Evolutionary conservation across 106 monocot genomes (phyloP).

Genomic region (Phalaenopsis equestris): DNA sequence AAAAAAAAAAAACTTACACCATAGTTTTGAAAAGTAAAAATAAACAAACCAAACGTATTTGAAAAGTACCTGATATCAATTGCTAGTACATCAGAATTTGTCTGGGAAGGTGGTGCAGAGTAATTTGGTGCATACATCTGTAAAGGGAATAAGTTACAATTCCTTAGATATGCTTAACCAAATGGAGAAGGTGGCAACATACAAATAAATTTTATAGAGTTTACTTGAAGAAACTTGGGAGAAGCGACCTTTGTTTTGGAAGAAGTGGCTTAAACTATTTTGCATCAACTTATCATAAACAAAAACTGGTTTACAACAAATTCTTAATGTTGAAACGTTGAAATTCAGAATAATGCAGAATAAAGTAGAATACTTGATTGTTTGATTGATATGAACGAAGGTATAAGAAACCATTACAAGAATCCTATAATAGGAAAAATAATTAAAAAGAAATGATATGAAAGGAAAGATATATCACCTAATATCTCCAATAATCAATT

Average conservation of each 20-base stretch:
- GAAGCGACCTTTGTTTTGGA: not conserved
- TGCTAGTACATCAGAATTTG: slow-evolving; percentile 44
- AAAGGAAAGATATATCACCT: no score
- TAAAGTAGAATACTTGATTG: no score
- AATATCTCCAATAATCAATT: no score
- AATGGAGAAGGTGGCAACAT: not conserved
- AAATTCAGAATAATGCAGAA: not conserved
- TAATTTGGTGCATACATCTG: slow-evolving; percentile 86
- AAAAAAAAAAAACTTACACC: not conserved
- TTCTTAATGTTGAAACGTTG: not conserved
- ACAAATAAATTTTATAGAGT: not conserved
- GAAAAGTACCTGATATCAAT: slow-evolving; percentile 81
- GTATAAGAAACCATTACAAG: no score
- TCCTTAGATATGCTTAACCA: not conserved
- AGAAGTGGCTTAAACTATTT: not conserved
- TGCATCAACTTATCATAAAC: not conserved
- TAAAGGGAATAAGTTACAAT: not conserved
- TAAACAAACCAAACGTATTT: not conserved
- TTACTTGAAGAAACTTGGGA: not conserved
- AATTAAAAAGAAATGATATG: no score
- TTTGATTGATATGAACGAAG: no score
- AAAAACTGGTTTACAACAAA: not conserved
- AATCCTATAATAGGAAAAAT: no score
- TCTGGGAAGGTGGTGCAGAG: slow-evolving; percentile 34
- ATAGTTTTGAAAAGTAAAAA: not conserved